Base-by-base conservation (phyloP, 169 alveolate species). In the Fabrea salina region DNA sequence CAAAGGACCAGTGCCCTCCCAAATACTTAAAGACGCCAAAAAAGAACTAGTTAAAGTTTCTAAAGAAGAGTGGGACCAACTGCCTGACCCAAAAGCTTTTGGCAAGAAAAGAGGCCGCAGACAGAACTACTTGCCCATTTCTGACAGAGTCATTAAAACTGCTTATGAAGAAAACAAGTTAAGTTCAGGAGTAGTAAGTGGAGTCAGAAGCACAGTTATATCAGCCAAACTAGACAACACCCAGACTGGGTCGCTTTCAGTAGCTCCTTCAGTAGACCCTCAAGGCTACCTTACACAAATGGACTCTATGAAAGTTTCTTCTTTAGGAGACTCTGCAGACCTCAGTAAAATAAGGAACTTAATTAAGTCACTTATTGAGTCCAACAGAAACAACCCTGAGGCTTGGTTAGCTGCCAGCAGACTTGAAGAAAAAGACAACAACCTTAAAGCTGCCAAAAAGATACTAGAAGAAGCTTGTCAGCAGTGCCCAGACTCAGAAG, bases 361-460 rank as follows among this genome's bases (percentile, higher is more conserved):
- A 58, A 84, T 97, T 53, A 93, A 90, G 79, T 88, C 96, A 6
- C 95, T 96, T 27, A 96, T 96, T 25, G 82, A 92, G 41, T 95
- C 99, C 35, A 97, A 98, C 82, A 99, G 99, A 4, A 94, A 96
- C 47, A 98, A 95, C 88, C 97, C 99, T 2, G 95, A 96, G 27
- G 99, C 99, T 27, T 98, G 99, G 99, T 97, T 98, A 32, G 99
- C 99, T 30, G 99, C 99, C 22, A 99, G 99, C 25, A 92, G 99
- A 43, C 84, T 98, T 75, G 99, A 98, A 83, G 99, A 98, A 78
- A 84, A 96, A 47, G 98, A 98, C 79, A 96, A 97, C 44, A 96
- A 97, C 76, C 70, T 96, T 79, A 86, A 96, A 47, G 95, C 95
- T 33, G 99, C 99, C 32, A 94, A 99, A 56, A 98, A 97, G 84